These are phyloP conservation scores for Pseudohalonectria lignicola DNA, from an alignment of 2,329 filamentous ascomycete species.

Conservation along the genomic window DNA sequence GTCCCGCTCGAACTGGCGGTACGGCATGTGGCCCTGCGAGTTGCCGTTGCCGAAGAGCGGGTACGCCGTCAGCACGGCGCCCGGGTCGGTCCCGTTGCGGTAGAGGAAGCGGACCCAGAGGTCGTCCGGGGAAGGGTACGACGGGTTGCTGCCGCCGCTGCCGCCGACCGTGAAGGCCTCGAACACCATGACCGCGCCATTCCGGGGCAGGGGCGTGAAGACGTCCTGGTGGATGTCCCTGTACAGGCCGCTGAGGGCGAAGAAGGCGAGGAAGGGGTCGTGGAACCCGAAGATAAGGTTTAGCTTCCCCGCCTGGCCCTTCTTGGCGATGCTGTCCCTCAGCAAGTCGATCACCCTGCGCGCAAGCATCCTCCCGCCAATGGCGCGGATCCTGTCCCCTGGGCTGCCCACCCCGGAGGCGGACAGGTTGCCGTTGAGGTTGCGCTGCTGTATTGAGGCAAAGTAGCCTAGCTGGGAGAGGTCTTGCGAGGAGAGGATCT, in stretches of 20 bases:
- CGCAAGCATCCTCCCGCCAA: conserved; percentile 43
- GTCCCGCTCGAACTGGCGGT: conserved; percentile 22
- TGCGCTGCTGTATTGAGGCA: conserved; percentile 57
- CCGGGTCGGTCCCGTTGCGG: conserved; percentile 31
- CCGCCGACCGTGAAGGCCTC: conserved; percentile 43
- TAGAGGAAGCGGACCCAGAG: conserved; percentile 47
- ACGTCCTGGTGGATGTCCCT: conserved; percentile 41
- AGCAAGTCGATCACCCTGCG: conserved; percentile 30
- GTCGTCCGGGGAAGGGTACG: conserved; percentile 21
- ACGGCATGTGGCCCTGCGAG: conserved; percentile 22
- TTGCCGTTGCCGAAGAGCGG: conserved; percentile 27
- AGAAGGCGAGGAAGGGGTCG: conserved; percentile 45
- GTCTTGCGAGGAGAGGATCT: conserved; percentile 28
- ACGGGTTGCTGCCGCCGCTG: conserved; percentile 10
- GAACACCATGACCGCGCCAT: conserved; percentile 66
- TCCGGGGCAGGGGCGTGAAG: conserved; percentile 42
- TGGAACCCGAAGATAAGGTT: conserved; percentile 42
- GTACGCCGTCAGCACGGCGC: conserved; percentile 22
- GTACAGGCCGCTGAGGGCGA: conserved; percentile 34
- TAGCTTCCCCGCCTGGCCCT: conserved; percentile 31
- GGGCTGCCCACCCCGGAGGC: conserved; percentile 33
- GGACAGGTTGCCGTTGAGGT: conserved; percentile 41
- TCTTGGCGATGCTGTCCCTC: conserved; percentile 25
- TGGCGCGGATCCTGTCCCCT: conserved; percentile 30
- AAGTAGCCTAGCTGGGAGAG: conserved; percentile 47